Evolutionary conservation across 345 rosid genomes (phyloP).

Genomic region (Populus davidiana): DNA sequence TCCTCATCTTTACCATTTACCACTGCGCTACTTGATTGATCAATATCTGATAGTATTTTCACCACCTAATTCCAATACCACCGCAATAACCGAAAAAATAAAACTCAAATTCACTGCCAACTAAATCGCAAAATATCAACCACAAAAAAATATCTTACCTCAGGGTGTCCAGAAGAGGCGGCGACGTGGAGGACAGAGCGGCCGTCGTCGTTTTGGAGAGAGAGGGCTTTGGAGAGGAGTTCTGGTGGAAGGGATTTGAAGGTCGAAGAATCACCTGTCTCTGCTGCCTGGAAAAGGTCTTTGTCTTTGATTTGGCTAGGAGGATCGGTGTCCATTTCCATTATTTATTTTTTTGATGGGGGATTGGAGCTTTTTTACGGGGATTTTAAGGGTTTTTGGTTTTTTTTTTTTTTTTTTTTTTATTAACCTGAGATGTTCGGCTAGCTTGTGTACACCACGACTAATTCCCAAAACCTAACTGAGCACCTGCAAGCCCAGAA

Average conservation of each 20-base stretch:
- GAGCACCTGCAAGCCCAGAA: too few species aligned
- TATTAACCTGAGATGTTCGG: too few species aligned
- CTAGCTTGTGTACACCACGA: too few species aligned
- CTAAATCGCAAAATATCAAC: too few species aligned
- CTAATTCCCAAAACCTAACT: too few species aligned
- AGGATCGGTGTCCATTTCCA: slow-evolving; percentile 44
- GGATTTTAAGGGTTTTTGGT: neutral
- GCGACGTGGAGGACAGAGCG: slow-evolving; percentile 91
- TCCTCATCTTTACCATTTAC: slow-evolving; percentile 73
- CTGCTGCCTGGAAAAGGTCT: slow-evolving; percentile 77
- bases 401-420: too few species aligned
- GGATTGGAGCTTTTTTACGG: neutral
- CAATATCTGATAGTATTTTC: slow-evolving; percentile 46
- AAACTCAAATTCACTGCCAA: neutral
- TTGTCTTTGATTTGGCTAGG: slow-evolving; percentile 38
- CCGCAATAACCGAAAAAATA: neutral
- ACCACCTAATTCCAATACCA: slow-evolving; percentile 45
- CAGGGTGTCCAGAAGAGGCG: slow-evolving; percentile 47
- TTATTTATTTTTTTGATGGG: neutral
- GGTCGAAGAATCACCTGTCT: slow-evolving; percentile 60
- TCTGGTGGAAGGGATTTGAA: slow-evolving; percentile 52
- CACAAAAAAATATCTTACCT: slow-evolving; percentile 22
- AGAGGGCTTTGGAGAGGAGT: slow-evolving; percentile 46
- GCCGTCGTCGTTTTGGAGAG: slow-evolving; percentile 67
- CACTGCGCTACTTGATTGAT: slow-evolving; percentile 37